Evolutionary conservation across 2,329 filamentous ascomycete species (phyloP).

Genomic region (Fusarium sambucinum): DNA sequence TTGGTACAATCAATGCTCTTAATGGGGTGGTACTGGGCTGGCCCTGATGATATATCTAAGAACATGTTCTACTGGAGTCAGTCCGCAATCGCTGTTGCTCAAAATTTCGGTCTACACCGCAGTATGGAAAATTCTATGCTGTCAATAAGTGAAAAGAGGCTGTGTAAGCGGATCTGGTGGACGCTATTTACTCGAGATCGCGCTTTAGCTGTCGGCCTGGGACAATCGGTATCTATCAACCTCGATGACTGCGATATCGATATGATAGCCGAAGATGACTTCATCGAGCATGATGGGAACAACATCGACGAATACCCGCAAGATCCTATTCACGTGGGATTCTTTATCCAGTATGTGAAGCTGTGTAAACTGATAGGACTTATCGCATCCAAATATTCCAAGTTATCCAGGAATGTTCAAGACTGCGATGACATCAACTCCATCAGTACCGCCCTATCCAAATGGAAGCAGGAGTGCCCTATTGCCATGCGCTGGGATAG

Average conservation of each 20-base stretch:
- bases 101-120: constrained; percentile 97
- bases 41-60: constrained; percentile 97
- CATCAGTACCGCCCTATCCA: no score
- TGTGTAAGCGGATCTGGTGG: constrained; percentile 99
- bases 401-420: no score
- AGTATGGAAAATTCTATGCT: constrained; percentile 95
- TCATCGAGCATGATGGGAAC: constrained; percentile 90
- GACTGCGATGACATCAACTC: no score
- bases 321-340: no score
- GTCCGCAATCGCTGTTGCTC: constrained; percentile 93
- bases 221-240: constrained; percentile 94
- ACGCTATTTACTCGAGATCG: constrained; percentile 94
- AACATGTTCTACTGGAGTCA: constrained; percentile 99
- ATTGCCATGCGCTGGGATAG: no score
- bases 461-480: no score
- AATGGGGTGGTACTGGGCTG: constrained; percentile 99
- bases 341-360: no score
- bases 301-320: constrained; percentile 45
- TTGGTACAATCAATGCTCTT: constrained; percentile 94
- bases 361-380: no score
- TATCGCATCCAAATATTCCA: no score
- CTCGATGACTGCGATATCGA: constrained; percentile 97
- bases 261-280: constrained; percentile 96
- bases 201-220: constrained; percentile 94
- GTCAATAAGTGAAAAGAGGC: constrained; percentile 87